A percentile compares a stretch with the other conserved stretches of the same genome.
Conservation (phyloP, 164 flowering plant species). For the Vitis rotundifolia region DNA sequence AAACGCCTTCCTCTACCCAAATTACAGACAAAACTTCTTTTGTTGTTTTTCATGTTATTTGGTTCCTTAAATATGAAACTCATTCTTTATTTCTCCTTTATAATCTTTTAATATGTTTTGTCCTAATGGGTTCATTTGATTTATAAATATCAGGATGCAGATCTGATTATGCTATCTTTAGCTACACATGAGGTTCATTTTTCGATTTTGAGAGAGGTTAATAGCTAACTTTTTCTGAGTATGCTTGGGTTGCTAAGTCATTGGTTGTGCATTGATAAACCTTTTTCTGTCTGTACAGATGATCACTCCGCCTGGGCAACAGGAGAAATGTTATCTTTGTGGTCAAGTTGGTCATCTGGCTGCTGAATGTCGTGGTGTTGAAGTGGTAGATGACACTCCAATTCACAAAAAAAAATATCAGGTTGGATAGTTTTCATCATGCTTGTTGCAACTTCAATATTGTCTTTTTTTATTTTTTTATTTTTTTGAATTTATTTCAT, state of each 20-base stretch:
- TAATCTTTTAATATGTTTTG: neutral
- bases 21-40: too few relatives aligned
- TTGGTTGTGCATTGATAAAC: neutral
- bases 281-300: constrained; percentile 47
- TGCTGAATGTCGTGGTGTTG: constrained; percentile 73
- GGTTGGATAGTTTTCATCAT: constrained; percentile 37
- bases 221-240: constrained; percentile 13
- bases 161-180: constrained; percentile 90
- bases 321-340: constrained; percentile 84
- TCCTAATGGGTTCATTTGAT: constrained; percentile 10
- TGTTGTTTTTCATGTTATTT: neutral
- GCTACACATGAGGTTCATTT: constrained; percentile 98
- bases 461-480: neutral
- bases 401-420: constrained; percentile 95
- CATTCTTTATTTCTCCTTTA: neutral
- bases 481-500: neutral
- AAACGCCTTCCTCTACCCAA: neutral
- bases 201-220: constrained; percentile 93
- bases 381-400: constrained; percentile 62
- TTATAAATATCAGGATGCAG: constrained; percentile 74
- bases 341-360: constrained; percentile 95
- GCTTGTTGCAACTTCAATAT: neutral
- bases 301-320: constrained; percentile 77
- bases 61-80: neutral
- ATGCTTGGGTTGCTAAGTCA: neutral